phyloP scores from a whole-genome alignment of 768 basidiomycete genomes.

The Russula sp. region DNA sequence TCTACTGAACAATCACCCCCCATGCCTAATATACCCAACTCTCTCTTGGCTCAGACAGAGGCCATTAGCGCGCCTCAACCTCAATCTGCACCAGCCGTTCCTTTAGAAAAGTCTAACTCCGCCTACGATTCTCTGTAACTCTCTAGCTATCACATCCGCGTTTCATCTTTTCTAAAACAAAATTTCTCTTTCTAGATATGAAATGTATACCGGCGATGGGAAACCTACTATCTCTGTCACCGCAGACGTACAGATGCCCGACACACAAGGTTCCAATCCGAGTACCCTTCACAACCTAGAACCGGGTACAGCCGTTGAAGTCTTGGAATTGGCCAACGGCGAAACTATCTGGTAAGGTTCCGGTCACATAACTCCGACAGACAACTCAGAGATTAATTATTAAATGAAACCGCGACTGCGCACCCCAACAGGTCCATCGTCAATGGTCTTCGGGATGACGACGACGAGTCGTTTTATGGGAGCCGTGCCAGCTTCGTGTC shows the following conservation, averaged over 20 bases:
- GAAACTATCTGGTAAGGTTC: slow-evolving; percentile 72
- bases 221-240: slow-evolving; percentile 30
- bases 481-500: slow-evolving; percentile 67
- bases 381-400: slow-evolving; percentile 10
- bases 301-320: slow-evolving; percentile 59
- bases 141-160: slow-evolving; percentile 16
- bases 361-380: background rate
- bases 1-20: slow-evolving; percentile 62
- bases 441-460: slow-evolving; percentile 73
- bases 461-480: slow-evolving; percentile 60
- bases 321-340: slow-evolving; percentile 80
- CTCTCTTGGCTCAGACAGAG: slow-evolving; percentile 38
- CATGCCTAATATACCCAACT: slow-evolving; percentile 53
- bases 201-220: slow-evolving; percentile 67
- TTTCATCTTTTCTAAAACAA: background rate
- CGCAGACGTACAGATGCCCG: slow-evolving; percentile 31
- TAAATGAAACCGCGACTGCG: slow-evolving; percentile 12
- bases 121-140: slow-evolving; percentile 76
- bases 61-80: slow-evolving; percentile 30
- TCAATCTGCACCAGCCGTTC: slow-evolving; percentile 32
- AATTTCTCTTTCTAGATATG: slow-evolving; percentile 45
- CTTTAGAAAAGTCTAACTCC: slow-evolving; percentile 59
- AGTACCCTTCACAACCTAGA: slow-evolving; percentile 31
- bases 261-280: slow-evolving; percentile 24
- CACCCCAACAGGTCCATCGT: slow-evolving; percentile 60